These are phyloP conservation scores for Phtheirospermum japonicum DNA, from an alignment of 257 asterid genomes.

Conservation along the genomic window DNA sequence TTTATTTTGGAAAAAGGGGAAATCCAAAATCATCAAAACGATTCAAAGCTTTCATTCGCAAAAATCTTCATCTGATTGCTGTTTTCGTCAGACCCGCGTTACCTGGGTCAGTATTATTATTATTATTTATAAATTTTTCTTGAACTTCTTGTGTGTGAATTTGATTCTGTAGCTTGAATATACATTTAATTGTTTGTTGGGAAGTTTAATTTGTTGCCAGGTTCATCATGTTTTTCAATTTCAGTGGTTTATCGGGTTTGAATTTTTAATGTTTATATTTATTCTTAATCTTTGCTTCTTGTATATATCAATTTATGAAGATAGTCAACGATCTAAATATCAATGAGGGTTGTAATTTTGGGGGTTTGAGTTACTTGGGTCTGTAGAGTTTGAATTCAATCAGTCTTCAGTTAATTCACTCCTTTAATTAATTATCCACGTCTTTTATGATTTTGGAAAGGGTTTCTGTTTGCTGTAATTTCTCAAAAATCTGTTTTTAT, in stretches of 20 bases:
- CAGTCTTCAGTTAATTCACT: not conserved
- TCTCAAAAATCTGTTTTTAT: conserved; percentile 5
- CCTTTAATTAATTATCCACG: not conserved
- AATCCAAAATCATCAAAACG: conserved; percentile 19
- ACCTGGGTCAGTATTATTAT: conserved; percentile 26
- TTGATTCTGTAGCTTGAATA: not conserved
- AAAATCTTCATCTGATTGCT: conserved; percentile 34
- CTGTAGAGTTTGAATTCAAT: conserved; percentile 22
- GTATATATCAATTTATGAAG: not conserved
- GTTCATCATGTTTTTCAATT: not conserved
- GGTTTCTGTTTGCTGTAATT: conserved; percentile 19
- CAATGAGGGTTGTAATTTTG: conserved; percentile 19
- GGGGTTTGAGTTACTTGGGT: conserved; percentile 16
- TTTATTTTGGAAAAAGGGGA: conserved; percentile 26
- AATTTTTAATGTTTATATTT: not conserved
- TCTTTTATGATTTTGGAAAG: not conserved
- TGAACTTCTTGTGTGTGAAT: not conserved
- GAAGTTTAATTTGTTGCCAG: no score
- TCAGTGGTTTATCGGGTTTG: conserved; percentile 2
- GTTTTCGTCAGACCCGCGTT: conserved; percentile 30
- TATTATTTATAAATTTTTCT: not conserved
- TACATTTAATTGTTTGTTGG: not conserved
- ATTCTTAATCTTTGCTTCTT: not conserved
- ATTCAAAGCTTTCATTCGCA: conserved; percentile 36
- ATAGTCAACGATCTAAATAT: conserved; percentile 31